Evolutionary conservation across 805 yeast genomes (phyloP).

Genomic region (Nakazawaea ishiwadae): DNA sequence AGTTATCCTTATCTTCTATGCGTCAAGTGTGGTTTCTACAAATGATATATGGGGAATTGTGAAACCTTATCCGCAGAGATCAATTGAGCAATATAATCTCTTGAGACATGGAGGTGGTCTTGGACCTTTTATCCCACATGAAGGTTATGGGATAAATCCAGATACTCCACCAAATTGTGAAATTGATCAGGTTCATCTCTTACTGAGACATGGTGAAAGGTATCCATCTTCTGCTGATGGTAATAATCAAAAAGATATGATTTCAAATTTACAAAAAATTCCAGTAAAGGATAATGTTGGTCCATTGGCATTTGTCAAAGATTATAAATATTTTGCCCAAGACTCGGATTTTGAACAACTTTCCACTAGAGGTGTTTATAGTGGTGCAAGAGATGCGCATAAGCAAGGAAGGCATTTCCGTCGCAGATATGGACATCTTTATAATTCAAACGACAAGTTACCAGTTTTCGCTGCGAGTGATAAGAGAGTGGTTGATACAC

Average conservation of each 20-base stretch:
- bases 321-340: slow-evolving; percentile 39
- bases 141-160: slow-evolving; percentile 48
- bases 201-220: slow-evolving; percentile 58
- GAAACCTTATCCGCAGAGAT: slow-evolving; percentile 22
- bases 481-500: slow-evolving; percentile 51
- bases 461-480: slow-evolving; percentile 54
- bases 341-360: slow-evolving; percentile 44
- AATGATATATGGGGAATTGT: background rate
- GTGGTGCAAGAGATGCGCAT: slow-evolving; percentile 47
- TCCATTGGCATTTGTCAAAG: slow-evolving; percentile 40
- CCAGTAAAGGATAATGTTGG: slow-evolving; percentile 27
- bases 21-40: background rate
- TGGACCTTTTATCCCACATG: slow-evolving; percentile 47
- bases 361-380: slow-evolving; percentile 43
- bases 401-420: slow-evolving; percentile 46
- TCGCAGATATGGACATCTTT: slow-evolving; percentile 43
- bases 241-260: slow-evolving; percentile 10
- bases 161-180: slow-evolving; percentile 46
- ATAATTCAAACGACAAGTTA: slow-evolving; percentile 28
- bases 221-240: slow-evolving; percentile 32
- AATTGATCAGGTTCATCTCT: slow-evolving; percentile 49
- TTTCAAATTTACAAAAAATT: slow-evolving; percentile 12
- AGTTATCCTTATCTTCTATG: no score
- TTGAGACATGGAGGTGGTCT: slow-evolving; percentile 44
- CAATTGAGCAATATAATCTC: slow-evolving; percentile 39